A percentile compares a stretch with the other conserved stretches of the same genome.
phyloP scores from a whole-genome alignment of 257 asterid species.

The Euphrasia confusa region DNA sequence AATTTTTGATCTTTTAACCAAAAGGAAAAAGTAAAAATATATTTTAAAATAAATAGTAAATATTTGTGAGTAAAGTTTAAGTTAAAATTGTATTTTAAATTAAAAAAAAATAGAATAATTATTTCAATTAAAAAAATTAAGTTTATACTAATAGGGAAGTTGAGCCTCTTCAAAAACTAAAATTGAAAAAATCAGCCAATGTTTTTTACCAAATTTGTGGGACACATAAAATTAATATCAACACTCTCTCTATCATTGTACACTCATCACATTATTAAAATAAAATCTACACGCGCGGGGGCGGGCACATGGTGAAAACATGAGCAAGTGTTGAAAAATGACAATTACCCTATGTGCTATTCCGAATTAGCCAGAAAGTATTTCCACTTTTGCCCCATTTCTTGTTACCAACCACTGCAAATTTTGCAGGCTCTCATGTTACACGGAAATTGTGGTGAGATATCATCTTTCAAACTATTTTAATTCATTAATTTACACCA shows the following conservation, averaged over 20 bases:
- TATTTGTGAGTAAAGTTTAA: no score
- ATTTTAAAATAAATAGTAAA: no score
- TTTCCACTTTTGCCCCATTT: slow-evolving; percentile 13
- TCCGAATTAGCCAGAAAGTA: slow-evolving; percentile 2
- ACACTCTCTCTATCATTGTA: not conserved
- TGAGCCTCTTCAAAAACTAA: no score
- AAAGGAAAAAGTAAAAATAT: no score
- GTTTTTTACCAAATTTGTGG: not conserved
- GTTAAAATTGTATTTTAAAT: no score
- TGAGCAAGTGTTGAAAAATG: slow-evolving; percentile 1
- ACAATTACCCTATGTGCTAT: slow-evolving; percentile 10
- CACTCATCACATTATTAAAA: slow-evolving; percentile 19
- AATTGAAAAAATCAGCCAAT: no score
- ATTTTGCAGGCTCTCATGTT: slow-evolving; percentile 5
- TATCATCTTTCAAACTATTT: not conserved
- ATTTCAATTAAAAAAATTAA: no score
- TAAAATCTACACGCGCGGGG: slow-evolving; percentile 12
- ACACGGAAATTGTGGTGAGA: slow-evolving; percentile 7
- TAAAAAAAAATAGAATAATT: no score
- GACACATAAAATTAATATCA: not conserved
- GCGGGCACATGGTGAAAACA: slow-evolving; percentile 6
- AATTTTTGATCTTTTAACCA: no score
- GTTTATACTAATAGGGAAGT: no score
- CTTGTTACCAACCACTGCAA: slow-evolving; percentile 1
- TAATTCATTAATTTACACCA: not conserved